phyloP scores from a whole-genome alignment of 2,329 filamentous ascomycete species.

The Aspergillus fructus region DNA sequence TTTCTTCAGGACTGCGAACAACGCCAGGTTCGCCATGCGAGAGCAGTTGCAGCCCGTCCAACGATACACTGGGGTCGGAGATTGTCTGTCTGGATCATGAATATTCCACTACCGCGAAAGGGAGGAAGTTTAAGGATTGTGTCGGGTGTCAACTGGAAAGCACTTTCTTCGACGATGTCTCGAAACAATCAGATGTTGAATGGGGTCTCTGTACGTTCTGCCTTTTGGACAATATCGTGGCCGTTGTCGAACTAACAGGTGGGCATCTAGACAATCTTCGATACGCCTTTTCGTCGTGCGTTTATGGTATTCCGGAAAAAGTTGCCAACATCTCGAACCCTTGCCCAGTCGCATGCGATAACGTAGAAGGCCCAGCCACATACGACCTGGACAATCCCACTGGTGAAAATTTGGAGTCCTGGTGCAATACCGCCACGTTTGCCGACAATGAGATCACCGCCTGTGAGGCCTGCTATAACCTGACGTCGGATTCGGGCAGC shows the following conservation, averaged over 20 bases:
- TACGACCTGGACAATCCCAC: conserved; percentile 30
- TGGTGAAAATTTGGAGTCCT: conserved; percentile 32
- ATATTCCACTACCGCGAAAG: conserved; percentile 33
- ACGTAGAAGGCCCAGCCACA: conserved; percentile 32
- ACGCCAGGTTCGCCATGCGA: conserved; percentile 42
- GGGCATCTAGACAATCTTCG: conserved; percentile 44
- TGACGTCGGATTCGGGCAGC: conserved; percentile 26
- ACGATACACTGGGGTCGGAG: conserved; percentile 42
- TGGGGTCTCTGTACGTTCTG: conserved; percentile 47
- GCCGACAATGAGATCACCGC: conserved; percentile 42
- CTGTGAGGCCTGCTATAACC: conserved; percentile 46
- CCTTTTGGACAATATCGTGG: background rate
- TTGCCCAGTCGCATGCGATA: conserved; percentile 45
- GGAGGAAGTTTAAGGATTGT: conserved; percentile 40
- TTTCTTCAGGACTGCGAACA: conserved; percentile 30
- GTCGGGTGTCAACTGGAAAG: conserved; percentile 44
- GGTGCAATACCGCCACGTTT: conserved; percentile 39
- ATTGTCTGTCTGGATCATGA: conserved; percentile 43
- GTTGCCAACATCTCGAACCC: conserved; percentile 42
- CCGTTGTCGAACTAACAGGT: background rate
- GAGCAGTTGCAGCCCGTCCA: conserved; percentile 29
- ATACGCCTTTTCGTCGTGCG: conserved; percentile 44
- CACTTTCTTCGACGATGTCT: conserved; percentile 30
- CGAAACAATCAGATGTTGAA: conserved; percentile 43
- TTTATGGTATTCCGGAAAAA: conserved; percentile 41